Conservation (phyloP, 129 eudicot species). For the carrot (Daucus carota) region DH1_v3.0 NC_030385.2:11353001-11353500, state of each 20-base stretch:
- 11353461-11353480: slow-evolving; percentile 45
- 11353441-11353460: slow-evolving; percentile 78
- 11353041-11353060: not conserved
- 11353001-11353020: slow-evolving; percentile 53
- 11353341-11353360: slow-evolving; percentile 70
- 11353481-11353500: slow-evolving; percentile 52
- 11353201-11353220: not conserved
- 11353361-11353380: slow-evolving; percentile 69
- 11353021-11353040: slow-evolving; percentile 68
- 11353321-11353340: slow-evolving; percentile 27
- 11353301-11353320: not conserved
- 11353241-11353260: not conserved
- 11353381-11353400: slow-evolving; percentile 76
- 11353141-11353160: too few relatives aligned
- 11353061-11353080: not conserved
- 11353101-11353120: not conserved
- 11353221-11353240: not conserved
- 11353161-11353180: too few relatives aligned
- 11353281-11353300: not conserved
- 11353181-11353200: too few relatives aligned
- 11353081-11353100: not conserved
- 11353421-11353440: slow-evolving; percentile 68
- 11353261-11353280: not conserved
- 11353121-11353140: too few relatives aligned
- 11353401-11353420: slow-evolving; percentile 84